Conservation (phyloP, 208 protist species). For the Crithidia expoeki region DNA sequence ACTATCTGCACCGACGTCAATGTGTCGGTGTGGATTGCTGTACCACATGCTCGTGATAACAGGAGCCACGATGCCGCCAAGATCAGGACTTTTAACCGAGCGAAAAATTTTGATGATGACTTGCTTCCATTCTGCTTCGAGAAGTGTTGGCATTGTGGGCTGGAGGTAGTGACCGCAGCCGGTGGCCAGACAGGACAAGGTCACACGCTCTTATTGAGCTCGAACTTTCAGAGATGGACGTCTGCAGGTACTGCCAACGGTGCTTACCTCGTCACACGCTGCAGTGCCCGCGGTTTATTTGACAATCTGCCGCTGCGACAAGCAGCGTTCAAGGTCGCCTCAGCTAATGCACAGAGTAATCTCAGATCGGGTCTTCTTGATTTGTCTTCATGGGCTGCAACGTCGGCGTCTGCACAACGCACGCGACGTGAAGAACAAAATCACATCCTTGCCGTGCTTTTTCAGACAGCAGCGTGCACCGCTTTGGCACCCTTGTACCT, state of each 20-base stretch:
- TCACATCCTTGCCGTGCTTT: slow-evolving; percentile 12
- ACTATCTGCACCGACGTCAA: slow-evolving; percentile 23
- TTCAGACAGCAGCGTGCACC: slow-evolving; percentile 30
- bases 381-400: not conserved
- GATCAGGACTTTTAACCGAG: not conserved
- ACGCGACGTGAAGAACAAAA: slow-evolving; percentile 32
- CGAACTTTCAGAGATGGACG: not conserved
- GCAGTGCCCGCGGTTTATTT: slow-evolving; percentile 47
- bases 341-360: not conserved
- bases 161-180: not conserved
- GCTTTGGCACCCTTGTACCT: slow-evolving; percentile 39
- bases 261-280: slow-evolving; percentile 18
- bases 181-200: not conserved
- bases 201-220: not conserved
- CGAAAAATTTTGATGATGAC: not conserved
- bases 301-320: slow-evolving; percentile 52
- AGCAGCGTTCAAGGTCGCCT: slow-evolving; percentile 5
- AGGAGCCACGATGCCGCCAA: not conserved
- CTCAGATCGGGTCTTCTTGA: not conserved
- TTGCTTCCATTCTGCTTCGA: slow-evolving; percentile 4
- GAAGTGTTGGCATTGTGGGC: slow-evolving; percentile 20
- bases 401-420: slow-evolving; percentile 29
- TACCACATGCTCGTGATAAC: not conserved
- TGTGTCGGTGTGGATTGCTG: slow-evolving; percentile 11
- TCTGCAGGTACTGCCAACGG: not conserved